Base-by-base conservation (phyloP, 192 early-diverging fungal genomes). In the Haplosporangium gracile region DNA sequence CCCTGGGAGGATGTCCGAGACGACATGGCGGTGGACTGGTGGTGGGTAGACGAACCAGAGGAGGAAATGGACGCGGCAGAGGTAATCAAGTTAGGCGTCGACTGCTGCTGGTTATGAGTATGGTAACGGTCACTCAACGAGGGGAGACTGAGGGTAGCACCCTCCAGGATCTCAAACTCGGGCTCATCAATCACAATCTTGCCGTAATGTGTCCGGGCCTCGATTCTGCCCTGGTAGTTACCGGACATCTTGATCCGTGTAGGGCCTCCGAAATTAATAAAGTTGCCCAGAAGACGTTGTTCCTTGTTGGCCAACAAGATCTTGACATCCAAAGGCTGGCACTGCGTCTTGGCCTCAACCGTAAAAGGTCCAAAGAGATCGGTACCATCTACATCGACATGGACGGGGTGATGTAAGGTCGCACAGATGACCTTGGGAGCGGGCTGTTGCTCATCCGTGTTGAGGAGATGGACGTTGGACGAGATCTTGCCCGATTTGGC, bases 261-360 rank as follows among this genome's bases (percentile, higher is more conserved):
- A 7, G 84, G 75, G 5, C 75, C 84, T 10, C 84, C 84, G 70
- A 86, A 86, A 65, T 86, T 86, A 63, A 86, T 86, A 81, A 86
- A 86, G 84, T 86, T 86, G 32, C 84, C 84, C 8, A 86, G 39
- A 0, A 86, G 34, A 3, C 53, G 49, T 40, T 86, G 84, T 1
- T 81, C 65, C 11, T 75, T 68, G 45, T 32, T 78, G n/a, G 84
- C 84, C 13, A 86, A 42, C 24, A 86, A n/a, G 40, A 86, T 60
- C 43, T 86, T 86, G 79, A 81, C 72, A 68, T 86, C 84, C 49
- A 86, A 68, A 7, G 84, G 84, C 36, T 77, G 75, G 40, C 75
- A 78, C n/a, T 80, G 79, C 6, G 84, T 86, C 84, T 86, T 86
- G 75, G 84, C 84, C 13, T 86, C 84, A 39, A 86, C 84, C 5